Evolutionary conservation across 2,329 filamentous ascomycete genomes (phyloP).

Genomic region (Fusarium longipes): DNA sequence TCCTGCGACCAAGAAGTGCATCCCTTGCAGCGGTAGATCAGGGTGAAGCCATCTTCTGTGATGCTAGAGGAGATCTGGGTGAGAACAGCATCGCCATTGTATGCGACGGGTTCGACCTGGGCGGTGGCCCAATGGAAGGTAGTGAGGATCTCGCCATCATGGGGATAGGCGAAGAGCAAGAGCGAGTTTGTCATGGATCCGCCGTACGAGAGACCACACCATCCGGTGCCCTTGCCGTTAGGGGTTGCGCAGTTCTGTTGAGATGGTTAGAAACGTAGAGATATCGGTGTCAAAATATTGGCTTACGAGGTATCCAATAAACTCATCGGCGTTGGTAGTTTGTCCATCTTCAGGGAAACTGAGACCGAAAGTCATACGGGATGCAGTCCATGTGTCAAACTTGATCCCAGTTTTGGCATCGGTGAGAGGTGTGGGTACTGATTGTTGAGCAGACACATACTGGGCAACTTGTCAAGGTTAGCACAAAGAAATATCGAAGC

Average conservation of each 20-base stretch:
- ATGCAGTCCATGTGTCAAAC: slow-evolving; percentile 9
- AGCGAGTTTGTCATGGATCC: slow-evolving; percentile 18
- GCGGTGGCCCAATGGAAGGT: slow-evolving; percentile 12
- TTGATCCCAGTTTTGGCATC: slow-evolving; percentile 4
- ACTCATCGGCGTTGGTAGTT: slow-evolving; percentile 12
- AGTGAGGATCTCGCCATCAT: slow-evolving; percentile 6
- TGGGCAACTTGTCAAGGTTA: slow-evolving; percentile 1
- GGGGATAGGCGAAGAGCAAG: slow-evolving; percentile 11
- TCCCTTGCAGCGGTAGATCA: slow-evolving; percentile 19
- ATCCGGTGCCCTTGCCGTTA: neutral
- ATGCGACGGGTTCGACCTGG: slow-evolving; percentile 10
- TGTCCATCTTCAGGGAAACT: neutral
- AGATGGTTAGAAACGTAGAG: neutral
- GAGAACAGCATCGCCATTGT: slow-evolving; percentile 6
- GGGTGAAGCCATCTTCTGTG: slow-evolving; percentile 3
- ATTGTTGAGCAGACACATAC: slow-evolving; percentile 16
- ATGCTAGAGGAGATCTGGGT: slow-evolving; percentile 19
- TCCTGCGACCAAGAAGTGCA: slow-evolving; percentile 21
- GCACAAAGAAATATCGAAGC: neutral
- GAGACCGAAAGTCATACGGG: slow-evolving; percentile 13
- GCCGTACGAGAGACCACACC: slow-evolving; percentile 20
- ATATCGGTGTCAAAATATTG: rapidly evolving
- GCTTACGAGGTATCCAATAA: slow-evolving; percentile 17
- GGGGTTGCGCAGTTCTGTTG: slow-evolving; percentile 13
- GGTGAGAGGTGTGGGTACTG: neutral